Base-by-base conservation (phyloP, 805 yeast species). In the Nakazawaea sp. region DNA sequence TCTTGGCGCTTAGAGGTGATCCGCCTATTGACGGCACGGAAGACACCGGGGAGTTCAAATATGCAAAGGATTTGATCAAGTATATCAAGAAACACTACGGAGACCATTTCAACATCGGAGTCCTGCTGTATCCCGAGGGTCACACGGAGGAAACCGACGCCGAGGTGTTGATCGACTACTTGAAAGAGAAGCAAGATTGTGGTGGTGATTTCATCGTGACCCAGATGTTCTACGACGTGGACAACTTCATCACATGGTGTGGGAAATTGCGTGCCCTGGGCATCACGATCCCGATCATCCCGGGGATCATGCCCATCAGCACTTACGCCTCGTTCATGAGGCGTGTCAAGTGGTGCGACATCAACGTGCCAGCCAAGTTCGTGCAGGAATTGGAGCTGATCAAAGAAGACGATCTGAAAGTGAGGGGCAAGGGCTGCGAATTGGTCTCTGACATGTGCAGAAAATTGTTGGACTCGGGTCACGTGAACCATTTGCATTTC, bases 231-330 rank as follows among this genome's bases (percentile, higher is more conserved):
- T 92, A 92, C 97, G 97, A 92, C 53, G 92, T 71, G 10, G 96
- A 89, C 32, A 72, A 72, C 42, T 92, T 90, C 59, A 72, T 92
- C 41, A 50, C 59, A 10, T 92, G 98, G 98, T 86, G 92, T 50
- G 57, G 67, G 15, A 61, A 65, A 42, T 72, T 90, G 38, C 73
- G 90, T 47, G 76, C 68, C 17, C 64, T 66, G 17, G 97, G 96
- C 17, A 72, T 92, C 45, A 67, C 68, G 27, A 78, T 85, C 36
- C 97, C 97, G 20, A 84, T 92, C 46, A 81, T 92, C 42, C 98
- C 98, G 1, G 98, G 98, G 11, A 88, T 92, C 59, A 92, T 92
- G 98, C 98, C 98, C 17, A 89, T 92, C 41, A 79, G 95, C n/a
- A 86, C 96, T 3, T 89, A 90, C 61, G 83, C 94, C 18, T 78